phyloP scores from a whole-genome alignment of 495 filamentous ascomycete species.

The Parachaetomium inaequale region DNA sequence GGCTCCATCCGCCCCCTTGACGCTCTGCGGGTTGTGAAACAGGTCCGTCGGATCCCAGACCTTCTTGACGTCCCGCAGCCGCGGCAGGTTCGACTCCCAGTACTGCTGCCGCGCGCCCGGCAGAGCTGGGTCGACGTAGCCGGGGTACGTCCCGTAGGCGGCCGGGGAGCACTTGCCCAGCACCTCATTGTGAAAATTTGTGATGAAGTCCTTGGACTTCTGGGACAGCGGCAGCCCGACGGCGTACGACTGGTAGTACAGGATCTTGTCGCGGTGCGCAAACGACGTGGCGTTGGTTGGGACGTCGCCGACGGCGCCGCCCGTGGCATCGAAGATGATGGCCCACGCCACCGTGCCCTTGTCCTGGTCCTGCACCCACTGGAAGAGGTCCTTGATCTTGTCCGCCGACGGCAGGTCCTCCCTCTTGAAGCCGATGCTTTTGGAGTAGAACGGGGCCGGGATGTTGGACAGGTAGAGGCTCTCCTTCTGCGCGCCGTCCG shows the following conservation, averaged over 20 bases:
- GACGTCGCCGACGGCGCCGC: conserved; percentile 50
- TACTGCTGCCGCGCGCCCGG: conserved; percentile 49
- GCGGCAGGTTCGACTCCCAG: conserved; percentile 53
- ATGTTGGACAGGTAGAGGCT: conserved; percentile 44
- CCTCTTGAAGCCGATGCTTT: conserved; percentile 48
- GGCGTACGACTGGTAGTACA: conserved; percentile 58
- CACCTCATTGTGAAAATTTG: conserved; percentile 45
- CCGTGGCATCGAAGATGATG: conserved; percentile 54
- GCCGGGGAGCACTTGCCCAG: conserved; percentile 28
- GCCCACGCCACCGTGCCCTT: conserved; percentile 54
- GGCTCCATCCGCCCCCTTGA: conserved; percentile 28
- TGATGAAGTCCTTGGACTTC: conserved; percentile 46
- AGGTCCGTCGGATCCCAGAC: conserved; percentile 52
- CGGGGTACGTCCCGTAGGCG: conserved; percentile 58
- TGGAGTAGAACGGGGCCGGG: conserved; percentile 50
- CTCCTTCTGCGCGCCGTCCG: conserved; percentile 49
- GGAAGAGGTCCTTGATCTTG: conserved; percentile 45
- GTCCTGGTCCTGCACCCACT: conserved; percentile 46
- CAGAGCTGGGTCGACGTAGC: conserved; percentile 66
- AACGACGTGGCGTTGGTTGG: conserved; percentile 52
- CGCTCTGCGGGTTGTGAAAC: conserved; percentile 65
- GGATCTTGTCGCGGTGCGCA: conserved; percentile 55
- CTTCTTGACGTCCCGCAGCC: conserved; percentile 50
- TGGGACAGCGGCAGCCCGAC: conserved; percentile 46
- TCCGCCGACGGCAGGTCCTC: conserved; percentile 44